A percentile compares a stretch with the other conserved stretches of the same genome.
Conservation (phyloP, 2,329 filamentous ascomycete species). For the Calonectria hawksworthii region DNA sequence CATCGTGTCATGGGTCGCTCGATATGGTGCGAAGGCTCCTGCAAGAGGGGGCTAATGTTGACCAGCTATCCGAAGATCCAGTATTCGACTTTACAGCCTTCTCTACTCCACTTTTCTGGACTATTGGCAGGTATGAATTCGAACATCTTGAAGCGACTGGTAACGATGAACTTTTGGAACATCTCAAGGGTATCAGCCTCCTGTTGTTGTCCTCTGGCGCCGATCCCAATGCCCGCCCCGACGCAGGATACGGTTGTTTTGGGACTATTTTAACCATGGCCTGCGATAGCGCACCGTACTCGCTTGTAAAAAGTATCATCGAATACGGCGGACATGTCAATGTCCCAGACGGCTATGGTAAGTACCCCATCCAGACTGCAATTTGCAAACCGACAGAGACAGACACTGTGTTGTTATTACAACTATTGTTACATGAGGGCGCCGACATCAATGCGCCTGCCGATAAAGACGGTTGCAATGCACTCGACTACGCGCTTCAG, state of each 20-base stretch:
- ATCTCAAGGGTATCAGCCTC: background rate
- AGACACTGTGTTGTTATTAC: background rate
- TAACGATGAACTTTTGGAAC: background rate
- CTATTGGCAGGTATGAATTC: background rate
- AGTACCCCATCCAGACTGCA: background rate
- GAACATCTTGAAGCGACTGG: too few species aligned
- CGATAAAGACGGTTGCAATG: background rate
- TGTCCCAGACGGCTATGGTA: fast-evolving
- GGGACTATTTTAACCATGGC: background rate
- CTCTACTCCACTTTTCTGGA: too few species aligned
- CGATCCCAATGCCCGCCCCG: background rate
- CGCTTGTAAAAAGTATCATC: background rate
- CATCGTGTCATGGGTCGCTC: background rate
- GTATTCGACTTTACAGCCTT: too few species aligned
- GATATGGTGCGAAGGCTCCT: background rate
- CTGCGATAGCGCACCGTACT: too few species aligned
- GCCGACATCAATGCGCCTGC: background rate
- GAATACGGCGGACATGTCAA: background rate
- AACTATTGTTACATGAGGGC: background rate
- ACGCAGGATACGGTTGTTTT: background rate
- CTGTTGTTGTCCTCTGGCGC: background rate
- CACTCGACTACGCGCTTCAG: background rate
- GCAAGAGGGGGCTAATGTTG: background rate
- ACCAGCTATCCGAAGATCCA: background rate
- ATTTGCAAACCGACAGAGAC: too few species aligned